phyloP scores from a whole-genome alignment of 192 early-diverging fungal genomes.

The Umbelopsis ramanniana region DNA sequence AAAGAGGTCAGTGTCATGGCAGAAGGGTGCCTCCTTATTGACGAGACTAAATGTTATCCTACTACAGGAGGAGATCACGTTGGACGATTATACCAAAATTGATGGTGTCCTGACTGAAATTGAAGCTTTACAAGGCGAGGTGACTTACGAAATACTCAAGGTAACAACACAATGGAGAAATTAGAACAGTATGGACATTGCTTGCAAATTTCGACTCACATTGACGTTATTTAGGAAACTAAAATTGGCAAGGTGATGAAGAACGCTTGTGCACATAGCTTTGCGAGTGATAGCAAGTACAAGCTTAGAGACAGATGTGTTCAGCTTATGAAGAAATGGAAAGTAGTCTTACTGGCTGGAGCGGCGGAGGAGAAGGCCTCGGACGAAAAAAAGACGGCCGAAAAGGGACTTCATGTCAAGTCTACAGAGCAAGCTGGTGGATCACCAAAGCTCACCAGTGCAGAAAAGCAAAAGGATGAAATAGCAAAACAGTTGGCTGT shows the following conservation, averaged over 20 bases:
- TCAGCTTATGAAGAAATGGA: conserved; percentile 36
- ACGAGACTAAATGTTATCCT: not conserved
- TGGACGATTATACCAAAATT: conserved; percentile 35
- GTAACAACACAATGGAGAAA: not conserved
- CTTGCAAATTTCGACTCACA: not conserved
- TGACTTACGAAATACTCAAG: conserved; percentile 33
- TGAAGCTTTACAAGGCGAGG: conserved; percentile 25
- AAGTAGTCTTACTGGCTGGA: conserved; percentile 20
- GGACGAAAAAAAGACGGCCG: not conserved
- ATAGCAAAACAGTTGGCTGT: not conserved
- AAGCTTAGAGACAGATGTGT: conserved; percentile 31
- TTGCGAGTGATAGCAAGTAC: conserved; percentile 26
- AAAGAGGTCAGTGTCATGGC: conserved; percentile 25
- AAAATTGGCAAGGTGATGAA: conserved; percentile 45
- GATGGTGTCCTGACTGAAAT: conserved; percentile 29
- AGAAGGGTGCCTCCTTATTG: not conserved
- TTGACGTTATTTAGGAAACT: conserved; percentile 28
- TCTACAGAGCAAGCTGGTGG: not conserved
- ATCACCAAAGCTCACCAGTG: not conserved
- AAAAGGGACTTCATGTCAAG: not conserved
- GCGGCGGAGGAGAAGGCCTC: conserved; percentile 3
- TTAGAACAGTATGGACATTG: too few relatives aligned
- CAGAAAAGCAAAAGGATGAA: not conserved
- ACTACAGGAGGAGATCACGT: conserved; percentile 31
- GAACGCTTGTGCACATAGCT: conserved; percentile 28